Evolutionary conservation across 305 asterid species (phyloP).

Genomic region (Caryopteris hybrid): DNA sequence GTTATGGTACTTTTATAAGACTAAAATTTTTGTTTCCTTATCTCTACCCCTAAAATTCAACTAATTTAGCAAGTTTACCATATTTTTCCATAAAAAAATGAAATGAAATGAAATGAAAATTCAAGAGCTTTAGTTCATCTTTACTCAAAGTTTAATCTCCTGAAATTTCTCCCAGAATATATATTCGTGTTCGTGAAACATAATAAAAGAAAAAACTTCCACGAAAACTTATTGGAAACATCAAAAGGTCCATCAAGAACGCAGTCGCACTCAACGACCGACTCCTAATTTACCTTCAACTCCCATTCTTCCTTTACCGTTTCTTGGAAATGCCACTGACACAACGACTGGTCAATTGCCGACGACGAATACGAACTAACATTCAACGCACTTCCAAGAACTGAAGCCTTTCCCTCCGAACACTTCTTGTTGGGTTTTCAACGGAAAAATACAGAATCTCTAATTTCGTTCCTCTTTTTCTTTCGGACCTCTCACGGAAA

Average conservation of each 20-base stretch:
- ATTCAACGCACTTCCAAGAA: conserved; percentile 22
- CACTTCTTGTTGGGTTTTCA: neutral
- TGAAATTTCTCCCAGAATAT: neutral
- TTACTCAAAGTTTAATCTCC: neutral
- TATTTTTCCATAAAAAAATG: neutral
- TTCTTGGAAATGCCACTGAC: conserved; percentile 11
- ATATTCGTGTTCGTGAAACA: neutral
- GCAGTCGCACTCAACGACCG: no score
- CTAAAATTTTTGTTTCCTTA: no score
- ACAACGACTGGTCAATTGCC: conserved; percentile 11
- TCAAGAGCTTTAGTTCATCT: neutral
- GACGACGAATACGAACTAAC: conserved; percentile 5
- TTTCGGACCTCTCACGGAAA: neutral
- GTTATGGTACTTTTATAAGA: no score
- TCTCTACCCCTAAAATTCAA: no score
- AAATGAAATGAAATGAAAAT: no score
- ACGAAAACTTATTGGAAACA: no score
- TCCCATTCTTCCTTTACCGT: neutral
- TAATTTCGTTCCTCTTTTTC: neutral
- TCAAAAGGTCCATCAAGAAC: no score
- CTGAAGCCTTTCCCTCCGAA: neutral
- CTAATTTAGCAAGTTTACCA: neutral
- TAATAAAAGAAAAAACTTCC: no score
- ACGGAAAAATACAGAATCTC: neutral
- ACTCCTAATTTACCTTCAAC: no score